Base-by-base conservation (phyloP, 176 grass and related monocot genomes). In the Pontederia paniculata region DNA sequence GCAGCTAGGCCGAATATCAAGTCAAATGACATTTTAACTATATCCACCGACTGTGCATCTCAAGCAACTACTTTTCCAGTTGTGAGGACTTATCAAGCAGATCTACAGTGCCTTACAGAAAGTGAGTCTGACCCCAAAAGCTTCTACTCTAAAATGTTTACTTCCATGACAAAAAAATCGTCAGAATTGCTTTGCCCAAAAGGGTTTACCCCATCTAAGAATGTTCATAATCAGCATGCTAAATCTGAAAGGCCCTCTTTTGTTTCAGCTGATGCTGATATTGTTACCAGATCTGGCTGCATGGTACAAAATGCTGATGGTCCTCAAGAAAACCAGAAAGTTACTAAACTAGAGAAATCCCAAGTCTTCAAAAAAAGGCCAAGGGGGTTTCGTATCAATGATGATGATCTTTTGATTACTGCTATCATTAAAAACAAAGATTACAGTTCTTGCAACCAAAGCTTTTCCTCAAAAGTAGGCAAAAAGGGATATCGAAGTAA, bases 371-470 rank as follows among this genome's bases (percentile, higher is more conserved):
- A 73, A 43, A 68, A 67, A 61, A 76, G 86, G 54, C 86, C 93
- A 66, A 75, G 70, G 58, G 80, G 79, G 12, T 81, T 98, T 60
- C 80, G 78, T n/a, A 91, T 98, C 75, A 81, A 79, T 55, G 93
- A 98, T 12, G 77, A 98, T 60, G 93, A 98, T 55, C 86, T 91
- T 80, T 76, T 98, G 76, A 84, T 91, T 55, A 72, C 93, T 69
- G 86, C 80, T 64, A 82, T 98, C 58, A 77, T 98, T 9, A 98
- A 98, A 84, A 88, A 91, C 47, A 98, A 86, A 69, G 86, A 98
- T 70, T 80, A 90, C 7, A 66, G 41, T 53, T 88, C 72, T 19
- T 76, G 65, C 48, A 73, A 79, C 44, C 23, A 67, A 12, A 88
- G 79, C 69, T 84, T 91, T 68, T 44, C 65, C 54, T 72, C 77